These are phyloP conservation scores for Boletus tomentosulus DNA, from an alignment of 768 basidiomycete species.

Conservation along the genomic window DNA sequence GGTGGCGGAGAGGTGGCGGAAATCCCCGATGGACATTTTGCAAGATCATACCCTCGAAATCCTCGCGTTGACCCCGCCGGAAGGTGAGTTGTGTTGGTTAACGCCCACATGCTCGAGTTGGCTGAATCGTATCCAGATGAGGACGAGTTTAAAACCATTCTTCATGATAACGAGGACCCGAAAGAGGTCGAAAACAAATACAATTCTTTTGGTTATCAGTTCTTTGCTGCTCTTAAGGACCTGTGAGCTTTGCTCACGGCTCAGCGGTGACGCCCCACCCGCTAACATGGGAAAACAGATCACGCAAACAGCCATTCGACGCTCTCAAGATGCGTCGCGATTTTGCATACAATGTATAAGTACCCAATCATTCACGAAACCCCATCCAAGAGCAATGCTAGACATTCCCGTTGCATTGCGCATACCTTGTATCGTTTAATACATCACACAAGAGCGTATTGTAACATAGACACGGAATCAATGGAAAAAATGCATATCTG, in stretches of 20 bases:
- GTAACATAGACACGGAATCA: constrained; percentile 3
- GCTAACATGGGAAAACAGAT: constrained; percentile 2
- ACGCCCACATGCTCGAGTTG: neutral
- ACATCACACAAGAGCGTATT: neutral
- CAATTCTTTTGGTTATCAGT: constrained; percentile 14
- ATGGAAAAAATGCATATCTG: neutral
- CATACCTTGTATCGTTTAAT: constrained; percentile 10
- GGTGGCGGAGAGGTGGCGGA: constrained; percentile 11
- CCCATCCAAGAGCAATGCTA: neutral
- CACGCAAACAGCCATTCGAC: constrained; percentile 16
- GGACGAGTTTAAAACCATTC: constrained; percentile 4
- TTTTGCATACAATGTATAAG: constrained; percentile 31
- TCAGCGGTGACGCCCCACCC: neutral
- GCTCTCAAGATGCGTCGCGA: constrained; percentile 26
- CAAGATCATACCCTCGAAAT: constrained; percentile 24
- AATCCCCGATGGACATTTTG: constrained; percentile 10
- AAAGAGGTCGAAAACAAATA: constrained; percentile 16
- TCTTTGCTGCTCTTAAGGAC: constrained; percentile 16
- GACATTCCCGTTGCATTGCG: constrained; percentile 1
- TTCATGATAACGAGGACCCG: constrained; percentile 18
- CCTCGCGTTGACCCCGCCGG: constrained; percentile 17
- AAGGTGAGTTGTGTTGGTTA: constrained; percentile 8
- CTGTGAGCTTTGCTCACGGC: constrained; percentile 11
- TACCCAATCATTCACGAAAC: neutral
- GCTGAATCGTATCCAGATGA: constrained; percentile 14